Evolutionary conservation across 345 rosid species (phyloP).

Genomic region (Eucalyptus viminalis): DNA sequence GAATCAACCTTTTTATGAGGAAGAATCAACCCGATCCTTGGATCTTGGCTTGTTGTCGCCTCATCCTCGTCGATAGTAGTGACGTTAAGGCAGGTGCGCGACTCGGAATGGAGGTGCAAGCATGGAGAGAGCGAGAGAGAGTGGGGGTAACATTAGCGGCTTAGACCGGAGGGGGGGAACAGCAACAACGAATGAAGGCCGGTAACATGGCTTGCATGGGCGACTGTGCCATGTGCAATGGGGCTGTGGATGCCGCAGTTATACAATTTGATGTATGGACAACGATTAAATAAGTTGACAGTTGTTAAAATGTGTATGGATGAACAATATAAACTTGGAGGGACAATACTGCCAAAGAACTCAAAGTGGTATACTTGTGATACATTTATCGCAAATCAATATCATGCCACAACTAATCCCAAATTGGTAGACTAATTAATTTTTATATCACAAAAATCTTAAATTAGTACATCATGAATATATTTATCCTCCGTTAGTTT

Average conservation of each 20-base stretch:
- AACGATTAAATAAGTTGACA: neutral
- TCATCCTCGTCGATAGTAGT: neutral
- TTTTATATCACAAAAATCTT: neutral
- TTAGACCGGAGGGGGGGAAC: neutral
- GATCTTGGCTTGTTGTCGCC: neutral
- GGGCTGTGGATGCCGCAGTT: neutral
- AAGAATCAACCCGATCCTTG: neutral
- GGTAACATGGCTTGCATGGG: neutral
- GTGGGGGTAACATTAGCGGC: neutral
- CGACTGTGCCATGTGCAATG: neutral
- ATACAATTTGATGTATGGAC: neutral
- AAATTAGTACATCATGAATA: neutral
- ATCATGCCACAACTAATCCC: neutral
- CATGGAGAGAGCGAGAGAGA: neutral
- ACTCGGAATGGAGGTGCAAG: neutral
- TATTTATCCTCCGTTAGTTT: neutral
- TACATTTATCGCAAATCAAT: neutral
- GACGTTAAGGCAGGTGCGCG: neutral
- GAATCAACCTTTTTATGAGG: neutral
- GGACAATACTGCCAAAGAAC: neutral
- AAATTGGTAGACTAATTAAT: neutral
- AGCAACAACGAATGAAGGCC: neutral
- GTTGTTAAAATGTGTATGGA: neutral
- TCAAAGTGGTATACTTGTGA: fast-evolving
- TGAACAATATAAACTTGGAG: neutral